Conservation (phyloP, 176 grass and related monocot genomes). For the Triticum timopheevii region DNA sequence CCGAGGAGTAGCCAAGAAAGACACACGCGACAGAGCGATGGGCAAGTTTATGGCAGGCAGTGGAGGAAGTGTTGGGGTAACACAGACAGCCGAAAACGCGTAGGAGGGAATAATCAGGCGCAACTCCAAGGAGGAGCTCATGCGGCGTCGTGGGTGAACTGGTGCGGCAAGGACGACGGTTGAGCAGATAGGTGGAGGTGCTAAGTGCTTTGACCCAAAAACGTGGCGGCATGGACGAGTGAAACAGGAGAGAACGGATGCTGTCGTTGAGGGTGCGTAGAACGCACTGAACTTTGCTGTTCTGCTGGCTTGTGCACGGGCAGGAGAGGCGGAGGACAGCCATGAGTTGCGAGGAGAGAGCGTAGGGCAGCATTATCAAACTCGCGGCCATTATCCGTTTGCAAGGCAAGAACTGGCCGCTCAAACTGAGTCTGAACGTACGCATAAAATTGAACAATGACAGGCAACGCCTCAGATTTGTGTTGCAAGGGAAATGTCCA, state of each 20-base stretch:
- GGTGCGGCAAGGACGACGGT: too few relatives aligned
- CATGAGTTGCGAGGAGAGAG: neutral
- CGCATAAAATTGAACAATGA: neutral
- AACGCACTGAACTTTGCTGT: neutral
- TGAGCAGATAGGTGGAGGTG: too few relatives aligned
- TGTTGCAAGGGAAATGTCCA: neutral
- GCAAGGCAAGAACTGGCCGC: too few relatives aligned
- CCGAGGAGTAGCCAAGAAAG: too few relatives aligned
- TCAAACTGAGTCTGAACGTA: too few relatives aligned
- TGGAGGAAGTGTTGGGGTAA: neutral
- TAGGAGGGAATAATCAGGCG: neutral
- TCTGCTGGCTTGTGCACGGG: neutral
- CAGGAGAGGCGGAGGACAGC: neutral
- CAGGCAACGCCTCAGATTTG: neutral
- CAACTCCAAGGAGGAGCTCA: neutral
- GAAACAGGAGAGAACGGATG: too few relatives aligned
- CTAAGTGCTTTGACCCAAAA: too few relatives aligned
- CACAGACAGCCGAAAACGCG: neutral
- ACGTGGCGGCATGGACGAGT: too few relatives aligned
- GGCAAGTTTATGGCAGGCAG: neutral
- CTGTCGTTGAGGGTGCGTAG: neutral
- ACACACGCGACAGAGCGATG: too few relatives aligned
- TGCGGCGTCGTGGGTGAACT: neutral
- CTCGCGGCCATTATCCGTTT: too few relatives aligned
- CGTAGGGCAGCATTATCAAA: too few relatives aligned